phyloP scores from a whole-genome alignment of 2,329 filamentous ascomycete genomes.

The Cercospora sp. region DNA sequence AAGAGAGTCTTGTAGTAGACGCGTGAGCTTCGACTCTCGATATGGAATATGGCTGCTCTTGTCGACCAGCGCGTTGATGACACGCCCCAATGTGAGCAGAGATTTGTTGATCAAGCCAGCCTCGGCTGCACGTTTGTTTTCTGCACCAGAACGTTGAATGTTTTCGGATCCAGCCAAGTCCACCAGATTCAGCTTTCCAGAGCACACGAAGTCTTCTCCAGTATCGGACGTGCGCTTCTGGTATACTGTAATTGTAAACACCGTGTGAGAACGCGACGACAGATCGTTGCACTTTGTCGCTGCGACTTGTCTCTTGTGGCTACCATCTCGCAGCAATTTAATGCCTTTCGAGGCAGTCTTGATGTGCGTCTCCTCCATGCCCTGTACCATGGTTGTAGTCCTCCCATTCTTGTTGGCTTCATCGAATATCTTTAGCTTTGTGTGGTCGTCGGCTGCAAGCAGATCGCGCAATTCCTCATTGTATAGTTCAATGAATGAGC shows the following conservation, averaged over 20 bases:
- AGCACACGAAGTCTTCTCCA: conserved; percentile 85
- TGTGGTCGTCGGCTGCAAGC: conserved; percentile 74
- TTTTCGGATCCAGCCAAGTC: conserved; percentile 97
- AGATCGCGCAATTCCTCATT: conserved; percentile 95
- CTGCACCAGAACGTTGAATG: conserved; percentile 92
- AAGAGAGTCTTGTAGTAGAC: conserved; percentile 91
- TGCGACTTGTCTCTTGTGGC: conserved; percentile 93
- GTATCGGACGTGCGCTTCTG: conserved; percentile 78
- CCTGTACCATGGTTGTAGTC: conserved; percentile 83
- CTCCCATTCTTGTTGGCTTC: conserved; percentile 85
- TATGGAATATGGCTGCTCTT: conserved; percentile 85
- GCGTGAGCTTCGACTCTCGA: conserved; percentile 92
- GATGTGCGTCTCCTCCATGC: conserved; percentile 96
- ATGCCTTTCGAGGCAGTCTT: conserved; percentile 82
- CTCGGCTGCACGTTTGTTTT: conserved; percentile 95
- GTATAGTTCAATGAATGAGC: conserved; percentile 97
- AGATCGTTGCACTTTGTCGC: conserved; percentile 99
- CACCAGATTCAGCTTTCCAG: conserved; percentile 93
- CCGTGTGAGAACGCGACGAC: conserved; percentile 93
- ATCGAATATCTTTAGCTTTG: conserved; percentile 94
- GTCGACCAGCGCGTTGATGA: conserved; percentile 97
- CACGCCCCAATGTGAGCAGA: conserved; percentile 86
- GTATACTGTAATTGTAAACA: conserved; percentile 93
- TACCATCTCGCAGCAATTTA: conserved; percentile 82
- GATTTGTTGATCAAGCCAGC: conserved; percentile 98